Conservation (phyloP, 2,329 filamentous ascomycete species). For the Ambrosiella cleistominuta region DNA sequence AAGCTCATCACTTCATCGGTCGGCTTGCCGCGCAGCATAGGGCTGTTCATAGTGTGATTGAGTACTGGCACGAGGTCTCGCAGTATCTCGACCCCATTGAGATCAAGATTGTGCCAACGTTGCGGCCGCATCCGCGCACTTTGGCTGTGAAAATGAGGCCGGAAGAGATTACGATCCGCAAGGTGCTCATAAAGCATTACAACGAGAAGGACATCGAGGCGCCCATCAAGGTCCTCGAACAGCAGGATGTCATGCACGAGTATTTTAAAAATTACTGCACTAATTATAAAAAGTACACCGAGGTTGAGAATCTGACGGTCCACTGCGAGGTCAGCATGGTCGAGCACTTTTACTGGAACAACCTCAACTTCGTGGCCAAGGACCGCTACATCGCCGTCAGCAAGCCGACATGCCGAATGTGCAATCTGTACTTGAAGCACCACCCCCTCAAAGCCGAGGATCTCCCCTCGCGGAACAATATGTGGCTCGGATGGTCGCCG, state of each 20-base stretch:
- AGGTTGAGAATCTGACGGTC: neutral
- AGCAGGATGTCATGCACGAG: neutral
- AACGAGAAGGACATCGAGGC: neutral
- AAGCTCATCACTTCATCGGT: conserved; percentile 1
- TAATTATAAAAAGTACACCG: neutral
- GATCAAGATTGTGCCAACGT: neutral
- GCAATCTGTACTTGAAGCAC: conserved; percentile 1
- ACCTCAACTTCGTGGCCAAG: neutral
- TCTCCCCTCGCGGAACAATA: neutral
- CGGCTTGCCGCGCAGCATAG: conserved; percentile 1
- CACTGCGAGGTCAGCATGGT: conserved; percentile 4
- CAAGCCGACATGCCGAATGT: conserved; percentile 6
- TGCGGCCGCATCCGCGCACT: neutral
- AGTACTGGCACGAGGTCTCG: neutral
- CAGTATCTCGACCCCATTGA: neutral
- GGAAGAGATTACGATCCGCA: neutral
- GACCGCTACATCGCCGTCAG: conserved; percentile 1
- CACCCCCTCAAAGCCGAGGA: neutral
- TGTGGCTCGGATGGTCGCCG: conserved; percentile 1
- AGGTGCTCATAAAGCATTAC: conserved; percentile 3
- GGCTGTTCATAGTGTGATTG: neutral
- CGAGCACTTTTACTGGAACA: neutral
- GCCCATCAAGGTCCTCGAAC: neutral
- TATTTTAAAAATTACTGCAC: neutral
- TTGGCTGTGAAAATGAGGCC: neutral